Conservation (phyloP, 2,329 filamentous ascomycete genomes). For the Hirsutella rhossiliensis region DNA sequence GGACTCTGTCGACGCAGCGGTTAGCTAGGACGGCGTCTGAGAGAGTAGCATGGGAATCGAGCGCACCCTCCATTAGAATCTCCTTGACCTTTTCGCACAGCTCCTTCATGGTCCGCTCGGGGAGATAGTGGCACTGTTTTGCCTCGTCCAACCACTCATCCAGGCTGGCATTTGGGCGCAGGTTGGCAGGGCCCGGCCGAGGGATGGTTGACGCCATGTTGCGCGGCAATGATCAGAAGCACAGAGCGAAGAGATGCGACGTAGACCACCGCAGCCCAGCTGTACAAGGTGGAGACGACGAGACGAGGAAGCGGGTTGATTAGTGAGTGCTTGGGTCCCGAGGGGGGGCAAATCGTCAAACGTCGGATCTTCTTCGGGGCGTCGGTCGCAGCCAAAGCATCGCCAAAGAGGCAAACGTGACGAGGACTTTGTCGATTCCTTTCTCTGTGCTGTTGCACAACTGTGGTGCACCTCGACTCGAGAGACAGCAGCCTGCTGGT, state of each 20-base stretch:
- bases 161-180: conserved; percentile 71
- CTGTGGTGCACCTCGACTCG: neutral
- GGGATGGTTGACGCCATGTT: conserved; percentile 47
- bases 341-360: neutral
- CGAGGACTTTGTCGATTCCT: no score
- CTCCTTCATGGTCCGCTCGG: conserved; percentile 95
- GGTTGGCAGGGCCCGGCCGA: conserved; percentile 79
- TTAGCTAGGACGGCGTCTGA: neutral
- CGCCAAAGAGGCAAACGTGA: neutral
- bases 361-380: conserved; percentile 8
- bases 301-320: neutral
- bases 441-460: no score
- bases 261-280: neutral
- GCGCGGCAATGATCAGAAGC: neutral
- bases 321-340: neutral
- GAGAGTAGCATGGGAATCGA: neutral
- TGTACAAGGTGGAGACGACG: neutral
- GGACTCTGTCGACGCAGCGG: conserved; percentile 50
- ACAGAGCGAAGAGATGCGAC: neutral
- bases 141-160: conserved; percentile 96
- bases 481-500: neutral
- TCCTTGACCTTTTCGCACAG: conserved; percentile 98
- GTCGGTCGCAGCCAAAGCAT: neutral
- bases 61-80: conserved; percentile 87
- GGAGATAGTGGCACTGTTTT: conserved; percentile 93